These are phyloP conservation scores for Candida easanensis DNA, from an alignment of 805 yeast genomes.

Conservation along the genomic window DNA sequence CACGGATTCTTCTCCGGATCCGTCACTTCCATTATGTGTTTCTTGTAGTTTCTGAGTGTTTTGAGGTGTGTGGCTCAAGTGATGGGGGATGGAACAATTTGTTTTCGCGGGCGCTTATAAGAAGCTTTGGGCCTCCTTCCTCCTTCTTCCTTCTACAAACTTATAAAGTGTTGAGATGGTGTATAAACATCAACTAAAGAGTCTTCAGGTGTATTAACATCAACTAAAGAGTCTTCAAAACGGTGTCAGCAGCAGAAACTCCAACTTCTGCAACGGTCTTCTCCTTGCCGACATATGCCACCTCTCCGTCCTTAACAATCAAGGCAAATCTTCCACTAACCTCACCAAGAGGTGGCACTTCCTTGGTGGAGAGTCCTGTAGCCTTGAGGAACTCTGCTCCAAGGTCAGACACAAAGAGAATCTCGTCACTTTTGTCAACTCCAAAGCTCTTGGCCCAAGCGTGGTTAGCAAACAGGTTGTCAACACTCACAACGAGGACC, in stretches of 20 bases:
- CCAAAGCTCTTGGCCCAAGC: constrained; percentile 53
- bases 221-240: constrained; percentile 24
- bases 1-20: constrained; percentile 22
- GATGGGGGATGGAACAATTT: not conserved
- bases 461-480: constrained; percentile 66
- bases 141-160: too few species aligned
- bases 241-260: constrained; percentile 34
- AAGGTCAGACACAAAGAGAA: constrained; percentile 64
- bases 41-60: too few species aligned
- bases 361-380: constrained; percentile 47
- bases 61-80: too few species aligned
- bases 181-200: not conserved
- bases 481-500: constrained; percentile 56
- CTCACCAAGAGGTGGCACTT: constrained; percentile 53
- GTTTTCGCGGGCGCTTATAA: too few species aligned
- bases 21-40: not conserved
- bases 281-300: constrained; percentile 40
- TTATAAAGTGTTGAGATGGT: too few species aligned
- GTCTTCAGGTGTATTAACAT: not conserved
- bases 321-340: constrained; percentile 57
- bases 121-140: too few species aligned
- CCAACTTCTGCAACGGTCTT: constrained; percentile 36
- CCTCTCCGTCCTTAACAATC: constrained; percentile 54
- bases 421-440: constrained; percentile 31
- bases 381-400: constrained; percentile 51